Percentiles rank a stretch among this genome's conserved stretches.
Conservation (phyloP, 768 basidiomycete species). For the Collybia sordida region DNA sequence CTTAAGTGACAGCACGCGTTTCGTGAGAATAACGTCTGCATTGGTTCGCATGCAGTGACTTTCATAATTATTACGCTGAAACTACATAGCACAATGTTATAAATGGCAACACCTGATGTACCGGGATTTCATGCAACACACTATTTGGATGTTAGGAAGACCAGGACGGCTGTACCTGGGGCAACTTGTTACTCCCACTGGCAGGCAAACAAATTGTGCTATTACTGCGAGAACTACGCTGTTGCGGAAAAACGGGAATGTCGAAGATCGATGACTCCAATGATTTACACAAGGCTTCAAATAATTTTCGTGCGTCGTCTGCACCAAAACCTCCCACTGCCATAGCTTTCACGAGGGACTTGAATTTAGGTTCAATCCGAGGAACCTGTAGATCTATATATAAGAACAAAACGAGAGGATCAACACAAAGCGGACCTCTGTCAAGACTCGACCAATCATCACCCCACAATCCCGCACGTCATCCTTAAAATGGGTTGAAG, state of each 20-base stretch:
- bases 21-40: neutral
- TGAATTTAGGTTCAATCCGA: conserved; percentile 37
- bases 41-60: too few relatives aligned
- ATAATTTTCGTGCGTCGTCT: conserved; percentile 47
- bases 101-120: too few relatives aligned
- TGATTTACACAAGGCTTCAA: conserved; percentile 47
- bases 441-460: conserved; percentile 35
- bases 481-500: conserved; percentile 22
- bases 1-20: conserved; percentile 1
- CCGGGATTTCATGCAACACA: too few relatives aligned
- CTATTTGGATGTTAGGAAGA: too few relatives aligned
- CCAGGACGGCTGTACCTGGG: too few relatives aligned
- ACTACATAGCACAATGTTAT: too few relatives aligned
- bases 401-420: neutral
- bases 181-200: too few relatives aligned
- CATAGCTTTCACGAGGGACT: conserved; percentile 48
- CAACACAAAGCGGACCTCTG: conserved; percentile 29
- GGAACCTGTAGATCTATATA: conserved; percentile 31
- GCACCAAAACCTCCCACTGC: conserved; percentile 44
- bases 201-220: too few relatives aligned
- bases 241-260: neutral
- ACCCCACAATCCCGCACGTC: conserved; percentile 42
- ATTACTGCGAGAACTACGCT: too few relatives aligned
- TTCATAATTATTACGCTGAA: too few relatives aligned
- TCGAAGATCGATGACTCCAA: conserved; percentile 44